phyloP scores from a whole-genome alignment of 2,329 filamentous ascomycete species.

The Trichothecium sympodiale region DNA sequence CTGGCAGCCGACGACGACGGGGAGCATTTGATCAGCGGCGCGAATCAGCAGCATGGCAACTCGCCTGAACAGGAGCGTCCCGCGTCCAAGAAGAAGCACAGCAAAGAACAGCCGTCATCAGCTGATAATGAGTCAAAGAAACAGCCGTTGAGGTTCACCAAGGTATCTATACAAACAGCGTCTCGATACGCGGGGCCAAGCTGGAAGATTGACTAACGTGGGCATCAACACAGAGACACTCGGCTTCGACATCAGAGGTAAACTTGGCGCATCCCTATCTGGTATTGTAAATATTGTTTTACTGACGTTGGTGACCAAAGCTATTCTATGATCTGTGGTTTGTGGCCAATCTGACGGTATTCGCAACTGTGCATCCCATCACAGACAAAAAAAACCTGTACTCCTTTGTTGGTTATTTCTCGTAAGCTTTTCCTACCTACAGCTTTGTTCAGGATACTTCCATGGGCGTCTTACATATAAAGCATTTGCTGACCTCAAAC shows the following conservation, averaged over 20 bases:
- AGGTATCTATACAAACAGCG: background rate
- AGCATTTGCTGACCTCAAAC: too few relatives aligned
- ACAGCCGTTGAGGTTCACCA: background rate
- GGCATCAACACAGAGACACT: background rate
- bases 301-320: background rate
- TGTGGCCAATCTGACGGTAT: conserved; percentile 7
- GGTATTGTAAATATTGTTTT: too few relatives aligned
- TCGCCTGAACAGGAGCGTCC: background rate
- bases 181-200: background rate
- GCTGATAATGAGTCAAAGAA: background rate
- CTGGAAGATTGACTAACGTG: background rate
- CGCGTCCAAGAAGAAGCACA: background rate
- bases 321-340: conserved; percentile 7
- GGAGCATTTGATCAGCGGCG: background rate
- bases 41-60: background rate
- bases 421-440: too few relatives aligned
- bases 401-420: conserved; percentile 4
- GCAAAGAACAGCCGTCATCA: too few relatives aligned
- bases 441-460: too few relatives aligned
- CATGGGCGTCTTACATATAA: too few relatives aligned
- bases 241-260: conserved; percentile 1
- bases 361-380: conserved; percentile 6
- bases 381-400: conserved; percentile 2
- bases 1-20: background rate
- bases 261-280: background rate